A percentile compares a stretch with the other conserved stretches of the same genome.
phyloP scores from a whole-genome alignment of 805 yeast species.

The Wickerhamia fluorescens region DNA sequence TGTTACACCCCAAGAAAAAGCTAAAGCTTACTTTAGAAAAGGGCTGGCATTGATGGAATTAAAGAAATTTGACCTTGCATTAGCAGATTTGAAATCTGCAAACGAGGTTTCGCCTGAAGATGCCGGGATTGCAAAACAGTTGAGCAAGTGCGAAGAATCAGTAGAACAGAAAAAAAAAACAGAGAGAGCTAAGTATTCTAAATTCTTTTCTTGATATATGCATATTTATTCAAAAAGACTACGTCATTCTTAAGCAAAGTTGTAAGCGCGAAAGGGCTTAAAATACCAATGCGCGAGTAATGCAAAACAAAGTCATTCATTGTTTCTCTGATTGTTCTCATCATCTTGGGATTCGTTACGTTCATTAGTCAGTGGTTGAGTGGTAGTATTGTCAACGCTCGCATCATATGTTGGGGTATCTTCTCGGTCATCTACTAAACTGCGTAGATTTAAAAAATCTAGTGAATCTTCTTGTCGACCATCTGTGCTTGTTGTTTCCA shows the following conservation, averaged over 20 bases:
- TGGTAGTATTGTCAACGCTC: too few relatives aligned
- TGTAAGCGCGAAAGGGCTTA: too few relatives aligned
- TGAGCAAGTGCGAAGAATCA: constrained; percentile 32
- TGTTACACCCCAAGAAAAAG: constrained; percentile 33
- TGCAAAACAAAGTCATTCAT: too few relatives aligned
- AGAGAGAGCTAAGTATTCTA: constrained; percentile 52
- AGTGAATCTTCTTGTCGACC: constrained; percentile 9
- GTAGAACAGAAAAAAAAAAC: constrained; percentile 39
- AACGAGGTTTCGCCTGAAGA: constrained; percentile 41
- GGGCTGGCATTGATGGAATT: constrained; percentile 39
- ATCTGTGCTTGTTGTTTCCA: constrained; percentile 26
- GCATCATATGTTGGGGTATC: too few relatives aligned
- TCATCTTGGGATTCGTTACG: constrained; percentile 1
- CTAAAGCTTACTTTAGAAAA: constrained; percentile 54
- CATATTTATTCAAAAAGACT: not conserved
- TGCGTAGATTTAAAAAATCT: constrained; percentile 22
- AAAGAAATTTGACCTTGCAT: constrained; percentile 44
- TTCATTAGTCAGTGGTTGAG: constrained; percentile 1
- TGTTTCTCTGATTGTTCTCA: too few relatives aligned
- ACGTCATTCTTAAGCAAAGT: constrained; percentile 1
- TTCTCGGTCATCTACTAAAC: constrained; percentile 13
- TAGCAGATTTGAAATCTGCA: constrained; percentile 41
- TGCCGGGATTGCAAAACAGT: constrained; percentile 38
- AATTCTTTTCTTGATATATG: constrained; percentile 45
- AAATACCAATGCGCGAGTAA: too few relatives aligned